Conservation (phyloP, 2,329 filamentous ascomycete species). For the Fusarium odoratissimum region DNA sequence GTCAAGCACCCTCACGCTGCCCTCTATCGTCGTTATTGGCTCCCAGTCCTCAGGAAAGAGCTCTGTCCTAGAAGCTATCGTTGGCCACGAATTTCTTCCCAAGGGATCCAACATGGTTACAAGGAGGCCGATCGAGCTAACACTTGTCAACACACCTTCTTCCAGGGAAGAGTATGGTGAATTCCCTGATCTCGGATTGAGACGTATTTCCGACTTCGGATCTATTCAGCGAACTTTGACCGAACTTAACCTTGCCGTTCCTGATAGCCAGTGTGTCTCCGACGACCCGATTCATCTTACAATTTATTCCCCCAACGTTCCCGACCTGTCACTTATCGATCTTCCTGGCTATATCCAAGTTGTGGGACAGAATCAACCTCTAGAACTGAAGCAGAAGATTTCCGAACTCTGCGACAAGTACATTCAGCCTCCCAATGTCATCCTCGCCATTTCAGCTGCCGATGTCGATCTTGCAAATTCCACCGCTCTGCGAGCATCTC, state of each 20-base stretch:
- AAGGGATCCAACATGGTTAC: conserved; percentile 99
- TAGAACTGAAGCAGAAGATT: conserved; percentile 94
- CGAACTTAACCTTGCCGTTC: conserved; percentile 93
- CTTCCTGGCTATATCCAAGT: conserved; percentile 98
- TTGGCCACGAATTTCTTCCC: conserved; percentile 96
- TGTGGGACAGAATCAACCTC: conserved; percentile 87
- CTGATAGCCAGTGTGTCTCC: conserved; percentile 90
- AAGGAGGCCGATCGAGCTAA: conserved; percentile 92
- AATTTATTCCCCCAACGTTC: conserved; percentile 95
- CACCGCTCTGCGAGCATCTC: conserved; percentile 87
- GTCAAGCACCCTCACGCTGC: conserved; percentile 86
- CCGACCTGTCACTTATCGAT: conserved; percentile 95
- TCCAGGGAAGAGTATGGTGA: conserved; percentile 92
- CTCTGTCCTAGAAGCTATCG: conserved; percentile 95
- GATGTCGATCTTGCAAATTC: conserved; percentile 98
- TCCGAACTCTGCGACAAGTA: conserved; percentile 98
- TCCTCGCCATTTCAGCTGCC: conserved; percentile 95
- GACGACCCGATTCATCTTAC: conserved; percentile 97
- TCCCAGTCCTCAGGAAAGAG: conserved; percentile 99
- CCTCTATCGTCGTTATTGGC: conserved; percentile 98
- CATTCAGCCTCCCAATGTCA: conserved; percentile 95
- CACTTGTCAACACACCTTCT: conserved; percentile 92
- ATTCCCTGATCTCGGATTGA: conserved; percentile 90
- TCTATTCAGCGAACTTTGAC: conserved; percentile 94
- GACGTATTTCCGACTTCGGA: conserved; percentile 90